Base-by-base conservation (phyloP, 106 monocot species). In the Dioscorea dumetorum region DNA sequence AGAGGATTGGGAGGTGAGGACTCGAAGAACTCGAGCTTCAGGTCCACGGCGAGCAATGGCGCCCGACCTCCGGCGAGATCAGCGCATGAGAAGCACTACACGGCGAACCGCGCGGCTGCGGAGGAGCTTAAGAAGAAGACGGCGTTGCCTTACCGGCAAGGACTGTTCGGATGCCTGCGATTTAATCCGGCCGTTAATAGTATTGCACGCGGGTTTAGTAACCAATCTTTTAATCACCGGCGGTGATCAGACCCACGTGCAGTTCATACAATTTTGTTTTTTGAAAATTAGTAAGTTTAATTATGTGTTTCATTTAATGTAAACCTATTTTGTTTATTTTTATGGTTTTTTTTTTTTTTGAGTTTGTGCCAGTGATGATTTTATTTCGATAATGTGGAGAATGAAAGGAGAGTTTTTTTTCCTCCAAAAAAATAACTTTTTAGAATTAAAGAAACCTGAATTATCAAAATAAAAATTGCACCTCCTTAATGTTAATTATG, bases 61-160 rank as follows among this genome's bases (percentile, higher is more conserved):
- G 64, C 51, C n/a, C 41, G 68, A 12, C 6, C 17, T 24, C 6
- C 17, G 52, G 49, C 41, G 60, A 61, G 16, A 50, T 16, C 28
- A 32, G 52, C 50, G 49, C 80, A 80, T 24, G 82, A 82, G 73
- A 76, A 58, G 64, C 82, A 82, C 21, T 86, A 82, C 70, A 61
- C 24, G 48, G 68, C 35, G 50, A 76, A 79, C 62, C 41, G 79
- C 18, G 62, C 71, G 22, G 65, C 61, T 11, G 13, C 66, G 33
- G 72, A 72, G 60, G 78, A 58, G 64, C 7, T 75, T 78, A 79
- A 70, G 86, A 86, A 57, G 72, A 78, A 82, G 81, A 75, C 76
- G 14, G 50, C 77, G 56, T 21, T 84, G 62, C 80, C 76, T 3
- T 72, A 71, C 65, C 61, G 73, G 49, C 67, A 67, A 34, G 70